These are phyloP conservation scores for Hemerocallis citrina DNA, from an alignment of 106 monocot genomes.

Conservation along the genomic window DNA sequence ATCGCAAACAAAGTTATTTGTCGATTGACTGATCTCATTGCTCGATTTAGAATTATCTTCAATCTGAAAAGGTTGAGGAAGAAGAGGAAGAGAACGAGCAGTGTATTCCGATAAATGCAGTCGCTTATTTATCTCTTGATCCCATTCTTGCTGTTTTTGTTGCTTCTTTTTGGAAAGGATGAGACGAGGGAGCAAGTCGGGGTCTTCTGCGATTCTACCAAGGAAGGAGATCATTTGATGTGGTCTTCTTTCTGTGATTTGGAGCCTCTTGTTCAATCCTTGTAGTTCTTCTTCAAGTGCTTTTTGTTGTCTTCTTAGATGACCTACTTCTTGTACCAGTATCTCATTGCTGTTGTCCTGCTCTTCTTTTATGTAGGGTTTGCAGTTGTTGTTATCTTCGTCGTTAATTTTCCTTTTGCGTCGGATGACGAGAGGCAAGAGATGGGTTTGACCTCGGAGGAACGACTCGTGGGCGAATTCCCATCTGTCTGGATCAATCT, in stretches of 20 bases:
- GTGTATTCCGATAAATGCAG: neutral
- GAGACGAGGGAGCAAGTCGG: conserved; percentile 5
- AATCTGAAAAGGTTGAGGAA: neutral
- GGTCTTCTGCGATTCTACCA: conserved; percentile 11
- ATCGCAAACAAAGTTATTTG: neutral
- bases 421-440: conserved; percentile 4
- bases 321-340: neutral
- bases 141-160: neutral
- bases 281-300: conserved; percentile 10
- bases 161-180: neutral
- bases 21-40: too few species aligned
- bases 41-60: neutral
- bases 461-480: conserved; percentile 73
- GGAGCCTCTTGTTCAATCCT: conserved; percentile 9
- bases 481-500: conserved; percentile 67
- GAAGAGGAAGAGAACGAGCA: neutral
- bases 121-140: neutral
- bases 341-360: neutral
- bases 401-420: conserved; percentile 1
- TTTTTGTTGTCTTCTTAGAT: conserved; percentile 7
- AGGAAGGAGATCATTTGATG: conserved; percentile 18
- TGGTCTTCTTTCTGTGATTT: conserved; percentile 9
- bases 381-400: neutral
- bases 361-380: neutral
- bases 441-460: conserved; percentile 49